Evolutionary conservation across 768 basidiomycete genomes (phyloP).

Genomic region (Termitomyces sp.): DNA sequence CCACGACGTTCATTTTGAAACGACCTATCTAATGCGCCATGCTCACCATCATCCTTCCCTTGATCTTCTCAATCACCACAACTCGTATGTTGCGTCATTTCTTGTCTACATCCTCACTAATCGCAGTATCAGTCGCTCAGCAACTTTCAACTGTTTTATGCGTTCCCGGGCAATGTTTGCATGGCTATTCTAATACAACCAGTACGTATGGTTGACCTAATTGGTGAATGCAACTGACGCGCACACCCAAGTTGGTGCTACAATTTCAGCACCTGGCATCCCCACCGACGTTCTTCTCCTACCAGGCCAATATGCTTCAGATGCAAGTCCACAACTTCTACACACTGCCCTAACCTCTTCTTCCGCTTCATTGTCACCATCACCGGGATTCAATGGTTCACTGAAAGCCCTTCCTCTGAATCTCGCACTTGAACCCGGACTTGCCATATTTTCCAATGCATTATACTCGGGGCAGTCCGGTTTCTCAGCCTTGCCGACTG

Average conservation of each 20-base stretch:
- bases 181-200: constrained; percentile 61
- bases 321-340: constrained; percentile 56
- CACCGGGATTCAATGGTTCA: constrained; percentile 54
- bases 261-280: constrained; percentile 45
- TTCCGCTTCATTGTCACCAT: constrained; percentile 44
- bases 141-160: constrained; percentile 46
- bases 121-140: constrained; percentile 12
- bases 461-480: constrained; percentile 53
- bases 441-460: constrained; percentile 47
- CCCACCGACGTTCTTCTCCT: constrained; percentile 49
- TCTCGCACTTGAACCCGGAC: constrained; percentile 51
- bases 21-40: constrained; percentile 20
- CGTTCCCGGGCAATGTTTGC: constrained; percentile 69
- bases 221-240: not conserved
- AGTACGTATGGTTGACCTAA: constrained; percentile 24
- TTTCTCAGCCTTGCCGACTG: constrained; percentile 43
- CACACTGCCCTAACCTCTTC: constrained; percentile 53
- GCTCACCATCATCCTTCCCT: constrained; percentile 13
- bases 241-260: constrained; percentile 49
- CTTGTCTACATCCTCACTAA: not conserved
- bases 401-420: constrained; percentile 47
- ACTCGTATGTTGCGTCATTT: constrained; percentile 6
- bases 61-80: constrained; percentile 2
- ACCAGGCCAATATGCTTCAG: constrained; percentile 60
- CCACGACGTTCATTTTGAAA: constrained; percentile 18